Evolutionary conservation across 495 filamentous ascomycete species (phyloP).

Genomic region (Penicillium canariense): DNA sequence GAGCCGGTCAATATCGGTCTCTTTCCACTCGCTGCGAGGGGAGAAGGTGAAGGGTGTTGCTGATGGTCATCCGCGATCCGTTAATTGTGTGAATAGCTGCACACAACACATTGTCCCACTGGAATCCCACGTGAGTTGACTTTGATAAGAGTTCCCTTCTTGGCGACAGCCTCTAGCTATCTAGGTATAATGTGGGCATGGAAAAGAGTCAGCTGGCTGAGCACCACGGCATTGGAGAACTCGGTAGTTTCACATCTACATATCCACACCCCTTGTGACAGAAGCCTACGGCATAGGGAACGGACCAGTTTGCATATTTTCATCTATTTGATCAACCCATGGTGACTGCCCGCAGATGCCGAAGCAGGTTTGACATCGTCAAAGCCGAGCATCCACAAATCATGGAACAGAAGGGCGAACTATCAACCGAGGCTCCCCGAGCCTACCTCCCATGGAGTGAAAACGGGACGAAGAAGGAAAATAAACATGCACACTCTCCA

Average conservation of each 20-base stretch:
- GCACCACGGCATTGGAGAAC: no score
- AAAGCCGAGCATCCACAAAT: neutral
- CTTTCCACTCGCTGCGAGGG: no score
- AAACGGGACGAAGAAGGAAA: conserved; percentile 2
- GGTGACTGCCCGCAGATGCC: no score
- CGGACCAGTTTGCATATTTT: neutral
- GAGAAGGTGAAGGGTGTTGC: no score
- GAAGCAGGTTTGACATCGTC: neutral
- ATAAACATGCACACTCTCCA: conserved; percentile 4
- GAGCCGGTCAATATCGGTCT: no score
- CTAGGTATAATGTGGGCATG: no score
- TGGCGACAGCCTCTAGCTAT: no score
- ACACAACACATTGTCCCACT: no score
- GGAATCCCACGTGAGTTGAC: no score
- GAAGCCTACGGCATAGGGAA: neutral
- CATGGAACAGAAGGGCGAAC: neutral
- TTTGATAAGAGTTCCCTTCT: no score
- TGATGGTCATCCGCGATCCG: neutral
- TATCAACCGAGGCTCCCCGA: conserved; percentile 7
- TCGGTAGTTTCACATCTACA: neutral
- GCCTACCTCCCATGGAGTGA: conserved; percentile 4
- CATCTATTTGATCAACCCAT: conserved; percentile 21
- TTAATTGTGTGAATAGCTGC: no score
- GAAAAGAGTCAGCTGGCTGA: no score
- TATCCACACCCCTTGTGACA: neutral